Percentiles rank a stretch among this genome's conserved stretches.
phyloP scores from a whole-genome alignment of 306 rosid species.

The Vachellia collinsii region DNA sequence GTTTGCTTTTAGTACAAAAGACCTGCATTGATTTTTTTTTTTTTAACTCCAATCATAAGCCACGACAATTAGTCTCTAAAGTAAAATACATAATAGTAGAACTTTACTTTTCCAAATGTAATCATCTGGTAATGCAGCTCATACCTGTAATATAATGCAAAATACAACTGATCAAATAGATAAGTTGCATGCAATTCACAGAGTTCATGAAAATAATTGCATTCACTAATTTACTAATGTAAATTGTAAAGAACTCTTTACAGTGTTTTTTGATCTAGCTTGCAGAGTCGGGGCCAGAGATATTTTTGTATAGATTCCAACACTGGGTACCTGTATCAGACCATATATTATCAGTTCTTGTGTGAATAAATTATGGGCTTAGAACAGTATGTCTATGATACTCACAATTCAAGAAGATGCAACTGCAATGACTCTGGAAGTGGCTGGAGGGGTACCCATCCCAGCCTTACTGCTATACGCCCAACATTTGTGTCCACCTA shows the following conservation, averaged over 20 bases:
- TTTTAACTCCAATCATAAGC: constrained; percentile 38
- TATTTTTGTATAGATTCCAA: constrained; percentile 94
- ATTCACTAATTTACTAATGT: constrained; percentile 18
- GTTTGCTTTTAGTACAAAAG: constrained; percentile 95
- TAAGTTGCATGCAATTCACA: constrained; percentile 9
- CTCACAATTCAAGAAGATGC: constrained; percentile 98
- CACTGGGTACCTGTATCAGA: constrained; percentile 82
- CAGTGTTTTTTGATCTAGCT: constrained; percentile 97
- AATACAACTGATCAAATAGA: constrained; percentile 24
- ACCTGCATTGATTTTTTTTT: constrained; percentile 63
- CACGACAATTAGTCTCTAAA: constrained; percentile 28
- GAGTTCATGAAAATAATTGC: background rate
- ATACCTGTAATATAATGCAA: constrained; percentile 65
- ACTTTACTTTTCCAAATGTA: constrained; percentile 95
- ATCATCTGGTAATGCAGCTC: constrained; percentile 99
- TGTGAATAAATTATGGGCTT: constrained; percentile 20
- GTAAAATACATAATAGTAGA: constrained; percentile 33
- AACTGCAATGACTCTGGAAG: constrained; percentile 98
- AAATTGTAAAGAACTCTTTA: constrained; percentile 45
- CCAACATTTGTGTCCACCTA: constrained; percentile 99
- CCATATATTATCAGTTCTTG: constrained; percentile 41
- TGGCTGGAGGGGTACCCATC: constrained; percentile 99
- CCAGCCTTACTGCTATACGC: constrained; percentile 96
- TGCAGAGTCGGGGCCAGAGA: constrained; percentile 99
- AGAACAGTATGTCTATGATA: constrained; percentile 34